phyloP scores from a whole-genome alignment of 371 early-diverging fungal species.

The Hamiltosporidium tvaerminnensis region DNA sequence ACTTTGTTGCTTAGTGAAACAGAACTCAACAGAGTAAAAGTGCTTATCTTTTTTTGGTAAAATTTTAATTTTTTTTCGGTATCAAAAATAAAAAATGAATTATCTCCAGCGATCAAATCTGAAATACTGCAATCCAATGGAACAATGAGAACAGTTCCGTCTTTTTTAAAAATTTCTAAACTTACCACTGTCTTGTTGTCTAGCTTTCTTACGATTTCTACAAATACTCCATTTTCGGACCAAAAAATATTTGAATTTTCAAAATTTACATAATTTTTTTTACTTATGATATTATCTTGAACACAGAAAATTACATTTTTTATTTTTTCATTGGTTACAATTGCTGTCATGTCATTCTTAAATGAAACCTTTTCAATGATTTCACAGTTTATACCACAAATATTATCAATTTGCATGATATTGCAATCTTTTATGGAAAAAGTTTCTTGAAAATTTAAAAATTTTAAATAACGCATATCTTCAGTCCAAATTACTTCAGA shows the following conservation, averaged over 20 bases:
- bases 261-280: conserved; percentile 1
- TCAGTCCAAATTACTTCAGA: too few relatives aligned
- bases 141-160: not conserved
- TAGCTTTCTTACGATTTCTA: not conserved
- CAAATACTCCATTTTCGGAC: not conserved
- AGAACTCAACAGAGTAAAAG: conserved; percentile 6
- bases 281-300: not conserved
- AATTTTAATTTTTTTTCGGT: conserved; percentile 7
- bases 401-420: not conserved
- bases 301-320: not conserved
- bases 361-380: too few relatives aligned
- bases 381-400: not conserved
- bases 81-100: conserved; percentile 10
- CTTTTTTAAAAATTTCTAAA: not conserved
- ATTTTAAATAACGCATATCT: too few relatives aligned
- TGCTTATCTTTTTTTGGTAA: conserved; percentile 15
- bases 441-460: not conserved
- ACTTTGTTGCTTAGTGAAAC: conserved; percentile 17
- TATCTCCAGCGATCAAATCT: conserved; percentile 3
- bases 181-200: not conserved
- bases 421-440: not conserved
- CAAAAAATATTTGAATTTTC: not conserved
- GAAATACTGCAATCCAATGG: conserved; percentile 1
- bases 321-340: not conserved
- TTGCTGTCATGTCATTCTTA: not conserved